Evolutionary conservation across 2,329 filamentous ascomycete genomes (phyloP).

Genomic region (Tolypocladium capitatum): DNA sequence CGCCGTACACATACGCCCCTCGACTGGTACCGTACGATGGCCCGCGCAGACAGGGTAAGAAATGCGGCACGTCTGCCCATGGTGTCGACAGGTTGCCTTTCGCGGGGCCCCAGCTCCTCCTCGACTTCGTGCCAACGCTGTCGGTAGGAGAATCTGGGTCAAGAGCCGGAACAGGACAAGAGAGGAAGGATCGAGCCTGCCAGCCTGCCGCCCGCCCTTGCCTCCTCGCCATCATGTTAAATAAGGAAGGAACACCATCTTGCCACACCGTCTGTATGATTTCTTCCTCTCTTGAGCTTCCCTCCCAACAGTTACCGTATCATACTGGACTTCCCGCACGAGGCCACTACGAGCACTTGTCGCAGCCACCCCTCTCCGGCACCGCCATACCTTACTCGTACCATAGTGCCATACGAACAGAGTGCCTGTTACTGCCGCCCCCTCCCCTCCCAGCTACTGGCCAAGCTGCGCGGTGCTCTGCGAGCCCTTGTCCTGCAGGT

Average conservation of each 20-base stretch:
- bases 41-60: not conserved
- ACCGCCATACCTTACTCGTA: not conserved
- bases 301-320: not conserved
- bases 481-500: constrained; percentile 8
- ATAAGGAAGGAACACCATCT: not conserved
- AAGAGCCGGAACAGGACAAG: not conserved
- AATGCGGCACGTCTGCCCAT: not conserved
- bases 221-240: not conserved
- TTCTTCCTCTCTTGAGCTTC: not conserved
- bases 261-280: not conserved
- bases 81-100: not conserved
- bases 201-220: not conserved
- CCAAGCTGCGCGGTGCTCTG: not conserved
- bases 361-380: not conserved
- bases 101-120: not conserved
- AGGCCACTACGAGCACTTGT: no score
- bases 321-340: not conserved
- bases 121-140: not conserved
- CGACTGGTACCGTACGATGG: not conserved
- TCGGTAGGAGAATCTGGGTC: not conserved
- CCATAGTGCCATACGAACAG: not conserved
- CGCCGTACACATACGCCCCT: no score
- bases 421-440: not conserved
- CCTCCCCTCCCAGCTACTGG: not conserved
- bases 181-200: not conserved